Evolutionary conservation across 2,329 filamentous ascomycete species (phyloP).

Genomic region (Thermoascus crustaceus): DNA sequence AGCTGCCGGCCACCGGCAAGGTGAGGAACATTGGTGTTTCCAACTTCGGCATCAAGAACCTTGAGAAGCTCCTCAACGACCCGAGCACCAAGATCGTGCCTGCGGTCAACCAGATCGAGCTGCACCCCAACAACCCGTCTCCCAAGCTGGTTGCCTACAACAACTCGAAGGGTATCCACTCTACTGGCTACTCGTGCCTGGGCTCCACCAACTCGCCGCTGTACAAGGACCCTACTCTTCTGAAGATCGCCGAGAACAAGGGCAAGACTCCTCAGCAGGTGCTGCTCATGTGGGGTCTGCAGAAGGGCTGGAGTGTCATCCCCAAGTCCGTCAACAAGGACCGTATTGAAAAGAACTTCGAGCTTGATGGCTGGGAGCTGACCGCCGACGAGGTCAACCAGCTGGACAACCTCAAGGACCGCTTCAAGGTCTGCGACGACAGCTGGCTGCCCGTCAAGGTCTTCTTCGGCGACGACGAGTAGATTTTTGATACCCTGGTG

Average conservation of each 20-base stretch:
- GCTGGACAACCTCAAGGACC: conserved; percentile 60
- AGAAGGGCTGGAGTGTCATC: conserved; percentile 74
- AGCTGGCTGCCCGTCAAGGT: conserved; percentile 64
- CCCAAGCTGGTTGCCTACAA: conserved; percentile 48
- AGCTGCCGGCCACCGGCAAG: conserved; percentile 46
- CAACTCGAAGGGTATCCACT: conserved; percentile 46
- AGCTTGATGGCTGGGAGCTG: conserved; percentile 66
- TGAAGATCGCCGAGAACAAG: conserved; percentile 48
- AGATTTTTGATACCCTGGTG: conserved; percentile 22
- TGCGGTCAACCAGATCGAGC: conserved; percentile 47
- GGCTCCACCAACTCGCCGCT: conserved; percentile 48
- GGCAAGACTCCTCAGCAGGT: conserved; percentile 48
- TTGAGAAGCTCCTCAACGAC: conserved; percentile 66
- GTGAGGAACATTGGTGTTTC: conserved; percentile 76
- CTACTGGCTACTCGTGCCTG: conserved; percentile 49
- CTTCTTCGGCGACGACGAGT: conserved; percentile 78
- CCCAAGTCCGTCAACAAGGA: conserved; percentile 71
- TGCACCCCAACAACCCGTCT: conserved; percentile 62
- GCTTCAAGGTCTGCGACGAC: conserved; percentile 78
- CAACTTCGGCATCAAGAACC: conserved; percentile 74
- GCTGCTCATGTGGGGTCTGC: conserved; percentile 63
- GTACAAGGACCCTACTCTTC: conserved; percentile 46
- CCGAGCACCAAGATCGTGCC: conserved; percentile 47
- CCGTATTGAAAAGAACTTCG: conserved; percentile 69
- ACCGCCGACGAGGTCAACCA: conserved; percentile 62